phyloP scores from a whole-genome alignment of 371 early-diverging fungal species.

The Mortierella sp. region DNA sequence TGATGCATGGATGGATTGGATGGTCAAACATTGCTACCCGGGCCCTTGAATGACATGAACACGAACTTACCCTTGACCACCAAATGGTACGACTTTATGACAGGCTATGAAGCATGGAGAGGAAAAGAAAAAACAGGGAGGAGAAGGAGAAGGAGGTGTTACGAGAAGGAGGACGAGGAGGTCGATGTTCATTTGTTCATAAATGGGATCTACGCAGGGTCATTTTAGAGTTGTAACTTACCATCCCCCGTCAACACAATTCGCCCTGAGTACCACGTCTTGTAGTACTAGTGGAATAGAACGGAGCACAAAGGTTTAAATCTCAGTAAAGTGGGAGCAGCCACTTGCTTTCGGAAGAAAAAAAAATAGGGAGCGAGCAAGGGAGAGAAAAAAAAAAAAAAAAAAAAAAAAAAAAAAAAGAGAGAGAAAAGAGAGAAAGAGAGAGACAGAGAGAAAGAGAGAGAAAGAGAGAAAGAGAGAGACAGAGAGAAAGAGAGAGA shows the following conservation, averaged over 20 bases:
- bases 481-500: too few relatives aligned
- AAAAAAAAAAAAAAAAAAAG: not conserved
- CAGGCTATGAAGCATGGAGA: constrained; percentile 4
- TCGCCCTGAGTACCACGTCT: constrained; percentile 29
- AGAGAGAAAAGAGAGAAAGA: too few relatives aligned
- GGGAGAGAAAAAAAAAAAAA: too few relatives aligned
- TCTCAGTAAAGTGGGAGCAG: not conserved
- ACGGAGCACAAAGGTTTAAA: not conserved
- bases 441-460: too few relatives aligned
- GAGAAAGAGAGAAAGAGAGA: too few relatives aligned
- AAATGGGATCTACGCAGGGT: not conserved
- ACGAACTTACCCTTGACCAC: constrained; percentile 30
- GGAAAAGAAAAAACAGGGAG: not conserved
- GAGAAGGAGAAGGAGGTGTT: too few relatives aligned
- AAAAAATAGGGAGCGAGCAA: not conserved
- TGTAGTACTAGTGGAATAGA: constrained; percentile 13
- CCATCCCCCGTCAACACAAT: constrained; percentile 27
- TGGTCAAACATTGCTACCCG: too few relatives aligned
- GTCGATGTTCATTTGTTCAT: too few relatives aligned
- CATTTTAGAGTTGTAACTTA: not conserved
- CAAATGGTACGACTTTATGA: constrained; percentile 31
- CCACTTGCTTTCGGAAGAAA: constrained; percentile 3
- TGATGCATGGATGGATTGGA: too few relatives aligned
- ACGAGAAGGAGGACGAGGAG: too few relatives aligned
- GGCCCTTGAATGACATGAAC: too few relatives aligned